Base-by-base conservation (phyloP, 192 early-diverging fungal genomes). In the Coemansia sp. region DNA sequence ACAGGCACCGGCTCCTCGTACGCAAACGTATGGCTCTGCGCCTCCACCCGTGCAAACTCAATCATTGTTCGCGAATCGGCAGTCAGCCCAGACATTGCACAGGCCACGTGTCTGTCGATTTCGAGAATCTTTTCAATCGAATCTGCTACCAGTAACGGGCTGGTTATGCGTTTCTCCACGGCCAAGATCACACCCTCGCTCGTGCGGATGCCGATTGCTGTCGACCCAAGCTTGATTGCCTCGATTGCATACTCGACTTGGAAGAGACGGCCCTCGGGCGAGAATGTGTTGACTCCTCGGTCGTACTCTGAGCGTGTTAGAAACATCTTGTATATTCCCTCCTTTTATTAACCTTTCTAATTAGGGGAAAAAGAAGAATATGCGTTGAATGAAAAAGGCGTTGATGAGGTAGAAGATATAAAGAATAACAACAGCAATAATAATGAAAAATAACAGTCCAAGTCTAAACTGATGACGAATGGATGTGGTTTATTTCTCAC, bases 241-340 rank as follows among this genome's bases (percentile, higher is more conserved):
- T 99, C 98, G 76, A 98, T 94, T 56, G 96, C 98, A 79, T 99
- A 99, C 86, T 99, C 98, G 62, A 99, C 98, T 84, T 99, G 98
- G 89, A 98, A 99, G 59, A 98, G 86, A 75, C 98, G 94, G 63
- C 98, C 98, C 84, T 99, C 98, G 56, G 98, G 98, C 26, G 94
- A 96, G 84, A 99, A 99, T 53, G 98, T 99, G 84, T 98, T 98
- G 71, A 99, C 98, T 53, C 98, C 98, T 64, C 96, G 92, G 85
- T 99, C 97, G 85, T 99, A 99, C 87, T 99, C 96, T 67, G 91
- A 92, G 68, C 94, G 92, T 40, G 79, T 81, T 47, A 81, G 74
- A 32, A 81, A 81, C 79, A 81, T 81, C 63, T 45, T 6, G 7
- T 59, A 7, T n/a, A 7, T 9, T 59, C 26, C 26, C 26, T 3